Conservation (phyloP, 2,329 filamentous ascomycete genomes). For the Colletotrichum paranaense region DNA sequence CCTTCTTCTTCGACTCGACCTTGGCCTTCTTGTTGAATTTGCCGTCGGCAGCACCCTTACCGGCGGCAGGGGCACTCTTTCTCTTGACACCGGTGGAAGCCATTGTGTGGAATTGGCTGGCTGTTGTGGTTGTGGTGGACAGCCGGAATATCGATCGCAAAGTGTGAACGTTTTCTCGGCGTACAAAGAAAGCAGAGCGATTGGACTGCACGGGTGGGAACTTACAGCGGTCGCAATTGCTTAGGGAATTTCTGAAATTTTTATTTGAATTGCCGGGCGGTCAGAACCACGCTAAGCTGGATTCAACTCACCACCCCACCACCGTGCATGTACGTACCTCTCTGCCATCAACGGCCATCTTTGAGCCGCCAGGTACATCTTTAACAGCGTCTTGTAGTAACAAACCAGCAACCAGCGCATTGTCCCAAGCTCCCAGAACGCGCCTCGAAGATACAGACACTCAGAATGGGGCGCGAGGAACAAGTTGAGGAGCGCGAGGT, state of each 20-base stretch:
- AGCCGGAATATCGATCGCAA: conserved; percentile 10
- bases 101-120: conserved; percentile 49
- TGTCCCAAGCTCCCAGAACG: background rate
- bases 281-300: conserved; percentile 39
- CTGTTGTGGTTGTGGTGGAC: conserved; percentile 16
- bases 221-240: conserved; percentile 21
- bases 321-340: conserved; percentile 29
- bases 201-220: conserved; percentile 5
- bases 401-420: background rate
- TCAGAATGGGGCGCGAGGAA: conserved; percentile 81
- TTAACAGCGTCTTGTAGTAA: background rate
- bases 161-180: conserved; percentile 16
- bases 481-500: conserved; percentile 97
- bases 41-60: conserved; percentile 56
- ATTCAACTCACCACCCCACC: conserved; percentile 33
- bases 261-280: conserved; percentile 49
- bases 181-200: background rate
- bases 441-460: background rate
- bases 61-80: conserved; percentile 58
- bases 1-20: conserved; percentile 48
- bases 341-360: background rate
- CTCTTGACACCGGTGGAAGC: conserved; percentile 63
- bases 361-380: background rate
- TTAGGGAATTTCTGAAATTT: conserved; percentile 38
- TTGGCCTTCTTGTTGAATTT: conserved; percentile 63